Percentiles rank a stretch among this genome's conserved stretches.
Conservation (phyloP, 2,329 filamentous ascomycete species). For the Tolypocladium nubicola region DNA sequence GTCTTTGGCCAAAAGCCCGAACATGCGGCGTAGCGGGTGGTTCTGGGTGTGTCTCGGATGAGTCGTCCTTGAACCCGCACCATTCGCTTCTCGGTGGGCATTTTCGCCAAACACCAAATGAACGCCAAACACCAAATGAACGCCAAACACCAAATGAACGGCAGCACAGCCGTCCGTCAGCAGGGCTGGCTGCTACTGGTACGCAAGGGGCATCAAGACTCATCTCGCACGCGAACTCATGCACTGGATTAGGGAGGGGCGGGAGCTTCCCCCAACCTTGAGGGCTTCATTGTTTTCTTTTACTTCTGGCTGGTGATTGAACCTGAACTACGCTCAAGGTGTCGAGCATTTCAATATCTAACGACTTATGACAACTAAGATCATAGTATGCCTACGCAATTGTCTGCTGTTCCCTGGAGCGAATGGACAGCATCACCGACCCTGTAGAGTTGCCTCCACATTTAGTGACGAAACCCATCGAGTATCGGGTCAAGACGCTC, state of each 20-base stretch:
- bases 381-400: neutral
- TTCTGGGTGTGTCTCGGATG: too few relatives aligned
- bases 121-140: too few relatives aligned
- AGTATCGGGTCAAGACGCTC: neutral
- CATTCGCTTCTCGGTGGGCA: neutral
- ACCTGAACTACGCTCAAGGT: neutral
- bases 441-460: neutral
- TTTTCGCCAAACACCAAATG: too few relatives aligned
- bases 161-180: too few relatives aligned
- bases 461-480: neutral
- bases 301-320: neutral
- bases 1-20: neutral
- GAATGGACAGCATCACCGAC: neutral
- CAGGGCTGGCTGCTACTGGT: too few relatives aligned
- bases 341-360: neutral
- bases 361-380: neutral
- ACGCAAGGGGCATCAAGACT: too few relatives aligned
- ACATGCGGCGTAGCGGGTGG: neutral
- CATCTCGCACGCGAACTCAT: too few relatives aligned
- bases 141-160: too few relatives aligned
- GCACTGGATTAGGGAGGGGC: too few relatives aligned
- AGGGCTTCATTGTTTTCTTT: neutral
- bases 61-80: neutral
- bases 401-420: neutral
- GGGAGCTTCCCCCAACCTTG: too few relatives aligned